Conservation (phyloP, 2,329 filamentous ascomycete genomes). For the Leptographium wingfieldii region DNA sequence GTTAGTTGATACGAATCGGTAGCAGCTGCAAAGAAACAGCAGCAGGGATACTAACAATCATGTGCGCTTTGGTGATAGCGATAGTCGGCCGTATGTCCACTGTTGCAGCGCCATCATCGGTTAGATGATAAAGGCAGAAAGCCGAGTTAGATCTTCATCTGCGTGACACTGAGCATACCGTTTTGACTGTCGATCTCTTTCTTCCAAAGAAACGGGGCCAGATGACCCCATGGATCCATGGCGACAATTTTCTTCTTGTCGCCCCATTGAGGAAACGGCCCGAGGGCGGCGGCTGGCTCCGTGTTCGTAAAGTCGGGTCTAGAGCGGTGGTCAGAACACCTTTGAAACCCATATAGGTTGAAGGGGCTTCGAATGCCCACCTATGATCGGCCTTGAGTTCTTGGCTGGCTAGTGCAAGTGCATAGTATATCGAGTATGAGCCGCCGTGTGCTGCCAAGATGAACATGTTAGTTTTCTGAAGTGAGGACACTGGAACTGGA, state of each 20-base stretch:
- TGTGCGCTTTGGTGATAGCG: constrained; percentile 82
- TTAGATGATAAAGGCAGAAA: neutral
- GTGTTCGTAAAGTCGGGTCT: constrained; percentile 59
- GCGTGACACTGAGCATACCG: constrained; percentile 25
- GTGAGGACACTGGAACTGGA: too few relatives aligned
- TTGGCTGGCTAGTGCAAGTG: constrained; percentile 81
- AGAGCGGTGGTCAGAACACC: neutral
- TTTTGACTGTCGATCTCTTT: constrained; percentile 66
- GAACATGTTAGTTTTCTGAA: constrained; percentile 16
- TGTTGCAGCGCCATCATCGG: constrained; percentile 16
- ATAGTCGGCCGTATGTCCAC: constrained; percentile 84
- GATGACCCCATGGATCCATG: constrained; percentile 90
- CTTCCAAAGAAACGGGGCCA: constrained; percentile 72
- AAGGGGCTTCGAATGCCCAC: neutral
- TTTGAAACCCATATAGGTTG: neutral
- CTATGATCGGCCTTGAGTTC: constrained; percentile 73
- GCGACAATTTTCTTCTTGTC: constrained; percentile 91
- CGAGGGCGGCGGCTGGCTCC: constrained; percentile 80
- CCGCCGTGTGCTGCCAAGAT: constrained; percentile 44
- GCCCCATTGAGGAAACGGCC: constrained; percentile 80
- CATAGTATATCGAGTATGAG: constrained; percentile 93
- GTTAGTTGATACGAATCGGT: neutral
- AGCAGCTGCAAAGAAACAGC: too few relatives aligned
- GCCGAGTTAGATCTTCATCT: neutral
- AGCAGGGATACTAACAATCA: constrained; percentile 44